Percentiles rank a stretch among this genome's conserved stretches.
These are phyloP conservation scores for Chrysosporium keratinophilum DNA, from an alignment of 2,329 filamentous ascomycete species.

Conservation along the genomic window DNA sequence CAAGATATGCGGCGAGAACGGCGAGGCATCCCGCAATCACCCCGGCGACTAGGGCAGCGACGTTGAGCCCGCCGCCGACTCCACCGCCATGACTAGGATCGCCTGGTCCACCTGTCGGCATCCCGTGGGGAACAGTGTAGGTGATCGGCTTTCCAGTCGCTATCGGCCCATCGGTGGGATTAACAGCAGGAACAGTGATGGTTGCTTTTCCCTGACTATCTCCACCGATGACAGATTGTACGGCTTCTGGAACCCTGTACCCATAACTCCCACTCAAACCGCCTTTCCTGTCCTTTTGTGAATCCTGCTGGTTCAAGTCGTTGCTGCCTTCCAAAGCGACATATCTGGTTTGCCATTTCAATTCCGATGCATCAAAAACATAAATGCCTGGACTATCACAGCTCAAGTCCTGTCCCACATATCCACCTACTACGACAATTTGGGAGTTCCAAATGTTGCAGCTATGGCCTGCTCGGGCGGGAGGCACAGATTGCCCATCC, in stretches of 20 bases:
- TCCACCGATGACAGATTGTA: conserved; percentile 59
- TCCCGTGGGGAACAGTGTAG: conserved; percentile 48
- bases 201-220: conserved; percentile 58
- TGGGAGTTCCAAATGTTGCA: conserved; percentile 72
- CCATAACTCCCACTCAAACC: conserved; percentile 51
- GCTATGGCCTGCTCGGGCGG: conserved; percentile 59
- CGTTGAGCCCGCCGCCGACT: conserved; percentile 33
- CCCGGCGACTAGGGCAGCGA: conserved; percentile 48
- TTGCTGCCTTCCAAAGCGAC: conserved; percentile 50
- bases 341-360: conserved; percentile 61
- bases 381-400: conserved; percentile 63
- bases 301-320: conserved; percentile 42
- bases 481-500: conserved; percentile 37
- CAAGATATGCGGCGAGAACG: conserved; percentile 58
- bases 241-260: conserved; percentile 58
- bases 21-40: conserved; percentile 57
- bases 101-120: background rate
- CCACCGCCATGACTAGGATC: conserved; percentile 30
- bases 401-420: conserved; percentile 47
- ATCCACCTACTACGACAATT: conserved; percentile 69
- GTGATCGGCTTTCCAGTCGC: conserved; percentile 59
- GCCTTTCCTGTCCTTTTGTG: conserved; percentile 43
- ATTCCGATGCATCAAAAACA: conserved; percentile 63
- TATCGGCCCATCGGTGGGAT: conserved; percentile 57
- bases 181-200: conserved; percentile 50